These are phyloP conservation scores for Pezicula neosporulosa DNA, from an alignment of 2,329 filamentous ascomycete species.

Conservation along the genomic window DNA sequence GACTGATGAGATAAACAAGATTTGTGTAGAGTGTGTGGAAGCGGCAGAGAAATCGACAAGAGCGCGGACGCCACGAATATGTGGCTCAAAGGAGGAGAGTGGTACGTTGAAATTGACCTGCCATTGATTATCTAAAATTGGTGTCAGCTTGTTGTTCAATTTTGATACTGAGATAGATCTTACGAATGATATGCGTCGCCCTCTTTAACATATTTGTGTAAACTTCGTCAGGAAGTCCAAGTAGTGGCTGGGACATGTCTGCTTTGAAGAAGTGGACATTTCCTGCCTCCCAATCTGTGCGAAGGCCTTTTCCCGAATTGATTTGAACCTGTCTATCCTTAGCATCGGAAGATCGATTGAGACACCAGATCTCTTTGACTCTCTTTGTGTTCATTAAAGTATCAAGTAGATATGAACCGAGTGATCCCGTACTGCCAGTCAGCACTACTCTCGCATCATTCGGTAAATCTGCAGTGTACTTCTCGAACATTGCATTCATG, in stretches of 20 bases:
- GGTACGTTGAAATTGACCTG: constrained; percentile 33
- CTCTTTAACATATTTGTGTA: constrained; percentile 10
- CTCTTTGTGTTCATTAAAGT: constrained; percentile 23
- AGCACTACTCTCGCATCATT: background rate
- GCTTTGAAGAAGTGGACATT: constrained; percentile 45
- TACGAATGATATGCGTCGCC: constrained; percentile 19
- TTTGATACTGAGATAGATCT: constrained; percentile 29
- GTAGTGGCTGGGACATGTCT: constrained; percentile 40
- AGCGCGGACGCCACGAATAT: constrained; percentile 34
- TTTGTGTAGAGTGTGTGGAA: background rate
- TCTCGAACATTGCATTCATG: background rate
- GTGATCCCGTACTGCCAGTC: constrained; percentile 45
- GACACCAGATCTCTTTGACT: constrained; percentile 40
- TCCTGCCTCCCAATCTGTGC: constrained; percentile 22
- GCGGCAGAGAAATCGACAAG: constrained; percentile 24
- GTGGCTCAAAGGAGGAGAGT: constrained; percentile 28
- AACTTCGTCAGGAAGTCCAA: constrained; percentile 38
- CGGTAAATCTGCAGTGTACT: background rate
- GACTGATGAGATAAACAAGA: constrained; percentile 27
- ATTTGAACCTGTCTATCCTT: constrained; percentile 1
- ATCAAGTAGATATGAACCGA: constrained; percentile 45
- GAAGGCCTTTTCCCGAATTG: constrained; percentile 35
- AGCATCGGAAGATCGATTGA: constrained; percentile 35
- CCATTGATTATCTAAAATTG: constrained; percentile 25
- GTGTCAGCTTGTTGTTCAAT: background rate